phyloP scores from a whole-genome alignment of 768 basidiomycete genomes.

The Naganishia friedmannii region DNA sequence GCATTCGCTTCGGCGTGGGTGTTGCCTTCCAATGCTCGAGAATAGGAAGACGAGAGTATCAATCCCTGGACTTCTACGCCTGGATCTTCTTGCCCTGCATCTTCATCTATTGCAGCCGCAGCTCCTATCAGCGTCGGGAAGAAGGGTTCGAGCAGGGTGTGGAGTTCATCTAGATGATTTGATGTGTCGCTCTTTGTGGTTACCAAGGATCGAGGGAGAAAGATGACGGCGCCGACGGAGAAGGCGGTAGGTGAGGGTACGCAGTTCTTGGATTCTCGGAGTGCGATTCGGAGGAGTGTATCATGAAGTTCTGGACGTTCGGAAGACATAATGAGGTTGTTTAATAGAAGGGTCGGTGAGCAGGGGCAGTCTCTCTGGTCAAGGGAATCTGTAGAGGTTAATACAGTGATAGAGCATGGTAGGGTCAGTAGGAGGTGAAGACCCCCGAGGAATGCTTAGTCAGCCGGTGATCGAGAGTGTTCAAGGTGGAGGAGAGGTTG shows the following conservation, averaged over 20 bases:
- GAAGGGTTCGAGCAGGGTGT: conserved; percentile 31
- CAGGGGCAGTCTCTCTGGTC: background rate
- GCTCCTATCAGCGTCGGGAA: conserved; percentile 34
- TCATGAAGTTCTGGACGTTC: conserved; percentile 32
- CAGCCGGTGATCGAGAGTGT: background rate
- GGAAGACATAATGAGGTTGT: background rate
- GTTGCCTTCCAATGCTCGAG: conserved; percentile 83
- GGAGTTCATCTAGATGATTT: conserved; percentile 18
- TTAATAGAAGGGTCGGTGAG: background rate
- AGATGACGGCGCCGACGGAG: conserved; percentile 48
- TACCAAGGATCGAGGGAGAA: conserved; percentile 38
- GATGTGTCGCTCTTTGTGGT: background rate
- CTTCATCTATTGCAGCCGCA: background rate
- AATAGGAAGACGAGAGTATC: conserved; percentile 75
- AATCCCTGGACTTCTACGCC: conserved; percentile 43
- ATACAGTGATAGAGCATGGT: background rate
- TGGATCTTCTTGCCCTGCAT: background rate
- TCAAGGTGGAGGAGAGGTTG: background rate
- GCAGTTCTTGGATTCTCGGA: conserved; percentile 42
- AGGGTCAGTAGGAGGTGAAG: background rate
- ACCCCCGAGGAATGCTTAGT: background rate
- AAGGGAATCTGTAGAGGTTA: too few relatives aligned
- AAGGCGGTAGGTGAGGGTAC: conserved; percentile 46
- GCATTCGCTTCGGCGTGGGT: conserved; percentile 98
- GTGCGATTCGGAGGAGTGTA: conserved; percentile 44